phyloP scores from a whole-genome alignment of 1,284 basidiomycete genomes.

The Trametes polyzona region DNA sequence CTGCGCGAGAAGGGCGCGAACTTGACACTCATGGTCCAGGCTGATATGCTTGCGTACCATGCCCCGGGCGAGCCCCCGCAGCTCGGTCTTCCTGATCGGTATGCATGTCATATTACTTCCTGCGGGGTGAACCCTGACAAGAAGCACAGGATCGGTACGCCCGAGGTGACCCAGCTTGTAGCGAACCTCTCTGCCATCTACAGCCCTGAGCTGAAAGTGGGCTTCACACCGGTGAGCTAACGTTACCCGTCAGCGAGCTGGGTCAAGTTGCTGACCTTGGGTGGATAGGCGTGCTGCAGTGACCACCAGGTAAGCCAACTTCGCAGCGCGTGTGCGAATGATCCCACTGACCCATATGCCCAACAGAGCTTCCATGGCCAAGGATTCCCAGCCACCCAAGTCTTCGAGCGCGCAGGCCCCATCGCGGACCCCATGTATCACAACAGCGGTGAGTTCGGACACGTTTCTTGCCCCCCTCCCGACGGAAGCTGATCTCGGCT shows the following conservation, averaged over 20 bases:
- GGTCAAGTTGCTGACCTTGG: too few relatives aligned
- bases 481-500: neutral
- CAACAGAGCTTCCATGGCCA: conserved; percentile 76
- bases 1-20: conserved; percentile 61
- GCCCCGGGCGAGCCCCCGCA: conserved; percentile 76
- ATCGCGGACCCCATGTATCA: conserved; percentile 88
- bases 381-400: conserved; percentile 82
- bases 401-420: conserved; percentile 82
- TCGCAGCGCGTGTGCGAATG: neutral
- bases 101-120: conserved; percentile 32
- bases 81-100: conserved; percentile 74
- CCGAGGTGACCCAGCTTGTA: conserved; percentile 76
- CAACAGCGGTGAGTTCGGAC: conserved; percentile 60
- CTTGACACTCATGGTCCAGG: conserved; percentile 82
- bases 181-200: conserved; percentile 76
- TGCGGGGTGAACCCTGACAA: neutral
- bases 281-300: conserved; percentile 77
- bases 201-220: conserved; percentile 81
- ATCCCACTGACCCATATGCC: neutral
- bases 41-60: conserved; percentile 88
- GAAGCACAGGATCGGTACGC: conserved; percentile 68
- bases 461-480: neutral
- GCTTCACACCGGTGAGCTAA: conserved; percentile 60
- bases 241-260: too few relatives aligned
- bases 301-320: conserved; percentile 81